A percentile compares a stretch with the other conserved stretches of the same genome.
These are phyloP conservation scores for Dimocarpus longan DNA, from an alignment of 345 rosid species.

Conservation along the genomic window DNA sequence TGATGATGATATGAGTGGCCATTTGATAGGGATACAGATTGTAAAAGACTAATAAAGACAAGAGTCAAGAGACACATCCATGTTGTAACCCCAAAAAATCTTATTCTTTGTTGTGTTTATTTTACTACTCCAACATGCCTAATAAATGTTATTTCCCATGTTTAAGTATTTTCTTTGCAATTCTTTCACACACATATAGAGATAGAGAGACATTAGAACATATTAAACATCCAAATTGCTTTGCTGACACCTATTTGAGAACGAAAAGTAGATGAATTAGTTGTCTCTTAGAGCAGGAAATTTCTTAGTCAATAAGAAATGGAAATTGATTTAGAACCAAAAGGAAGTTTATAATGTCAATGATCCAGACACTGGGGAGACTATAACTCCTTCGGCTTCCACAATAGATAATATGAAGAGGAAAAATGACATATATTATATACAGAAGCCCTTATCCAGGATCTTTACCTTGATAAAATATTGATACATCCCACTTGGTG, in stretches of 20 bases:
- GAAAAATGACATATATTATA: constrained; percentile 1
- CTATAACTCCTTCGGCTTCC: constrained; percentile 2
- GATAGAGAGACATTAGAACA: not conserved
- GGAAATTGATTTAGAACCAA: not conserved
- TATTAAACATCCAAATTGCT: constrained; percentile 4
- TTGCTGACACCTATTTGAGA: not conserved
- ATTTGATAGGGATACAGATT: not conserved
- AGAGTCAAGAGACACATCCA: not conserved
- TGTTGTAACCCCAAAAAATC: not conserved
- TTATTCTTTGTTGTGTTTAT: not conserved
- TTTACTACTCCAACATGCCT: constrained; percentile 1
- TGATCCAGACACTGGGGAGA: not conserved
- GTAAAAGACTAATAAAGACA: not conserved
- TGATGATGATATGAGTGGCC: not conserved
- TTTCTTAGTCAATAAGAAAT: not conserved
- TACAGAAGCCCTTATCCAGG: constrained; percentile 17
- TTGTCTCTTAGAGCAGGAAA: not conserved
- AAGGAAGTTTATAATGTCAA: not conserved
- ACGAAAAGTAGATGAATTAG: not conserved
- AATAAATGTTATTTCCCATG: not conserved
- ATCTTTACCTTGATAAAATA: constrained; percentile 83
- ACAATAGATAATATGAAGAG: not conserved
- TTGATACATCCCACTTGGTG: constrained; percentile 84
- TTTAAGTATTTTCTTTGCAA: not conserved
- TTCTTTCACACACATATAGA: not conserved